A percentile compares a stretch with the other conserved stretches of the same genome.
phyloP scores from a whole-genome alignment of 2,329 filamentous ascomycete species.

The Xylariaceae sp. region DNA sequence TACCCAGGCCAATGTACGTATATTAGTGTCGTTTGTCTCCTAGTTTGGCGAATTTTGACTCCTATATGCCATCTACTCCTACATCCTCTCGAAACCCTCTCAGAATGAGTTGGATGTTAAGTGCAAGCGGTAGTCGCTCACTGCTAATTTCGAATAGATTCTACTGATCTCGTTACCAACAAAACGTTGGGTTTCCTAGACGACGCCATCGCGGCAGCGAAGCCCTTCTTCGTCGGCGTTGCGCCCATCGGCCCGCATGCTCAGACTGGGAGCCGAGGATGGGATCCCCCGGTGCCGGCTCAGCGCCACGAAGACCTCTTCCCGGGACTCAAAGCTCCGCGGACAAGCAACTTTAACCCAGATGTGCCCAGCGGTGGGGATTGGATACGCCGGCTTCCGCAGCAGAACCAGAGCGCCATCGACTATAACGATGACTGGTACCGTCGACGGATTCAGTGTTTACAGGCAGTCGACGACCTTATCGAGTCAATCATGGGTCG shows the following conservation, averaged over 20 bases:
- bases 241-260: conserved; percentile 69
- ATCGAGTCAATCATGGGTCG: conserved; percentile 47
- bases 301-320: conserved; percentile 67
- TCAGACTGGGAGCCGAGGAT: neutral
- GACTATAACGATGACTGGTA: conserved; percentile 56
- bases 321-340: conserved; percentile 60
- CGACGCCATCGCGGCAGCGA: conserved; percentile 56
- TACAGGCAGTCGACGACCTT: conserved; percentile 60
- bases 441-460: conserved; percentile 53
- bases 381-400: conserved; percentile 51
- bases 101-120: too few relatives aligned
- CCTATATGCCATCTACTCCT: too few relatives aligned
- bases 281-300: conserved; percentile 57
- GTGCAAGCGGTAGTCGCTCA: too few relatives aligned
- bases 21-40: too few relatives aligned
- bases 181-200: conserved; percentile 65
- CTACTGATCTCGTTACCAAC: conserved; percentile 61
- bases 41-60: too few relatives aligned
- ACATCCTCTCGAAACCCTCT: too few relatives aligned
- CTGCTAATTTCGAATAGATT: too few relatives aligned
- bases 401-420: conserved; percentile 47
- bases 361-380: conserved; percentile 42
- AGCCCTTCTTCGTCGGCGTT: conserved; percentile 69
- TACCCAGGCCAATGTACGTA: too few relatives aligned
- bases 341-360: conserved; percentile 70